Evolutionary conservation across 1,139 yeast genomes (phyloP).

Genomic region (Hanseniaspora sp.): DNA sequence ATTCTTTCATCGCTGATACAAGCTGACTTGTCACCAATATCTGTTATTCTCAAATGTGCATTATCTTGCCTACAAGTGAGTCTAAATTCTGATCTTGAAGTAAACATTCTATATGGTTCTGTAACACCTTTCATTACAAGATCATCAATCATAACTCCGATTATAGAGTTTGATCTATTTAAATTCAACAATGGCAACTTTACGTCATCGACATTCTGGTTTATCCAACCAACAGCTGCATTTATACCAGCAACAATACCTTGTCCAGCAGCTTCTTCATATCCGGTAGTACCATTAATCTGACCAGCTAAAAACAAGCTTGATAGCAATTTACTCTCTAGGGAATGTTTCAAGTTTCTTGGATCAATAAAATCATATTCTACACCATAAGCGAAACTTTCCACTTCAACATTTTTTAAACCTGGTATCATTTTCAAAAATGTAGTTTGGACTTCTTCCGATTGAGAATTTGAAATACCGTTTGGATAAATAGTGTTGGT

Average conservation of each 20-base stretch:
- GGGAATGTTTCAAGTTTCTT: constrained; percentile 60
- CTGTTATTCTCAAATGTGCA: constrained; percentile 78
- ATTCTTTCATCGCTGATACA: constrained; percentile 56
- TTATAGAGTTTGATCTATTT: constrained; percentile 71
- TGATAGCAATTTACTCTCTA: constrained; percentile 69
- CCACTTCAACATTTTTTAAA: constrained; percentile 71
- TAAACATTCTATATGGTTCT: constrained; percentile 97
- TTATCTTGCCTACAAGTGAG: constrained; percentile 84
- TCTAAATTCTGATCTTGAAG: constrained; percentile 88
- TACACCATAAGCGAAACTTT: constrained; percentile 96
- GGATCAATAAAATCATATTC: constrained; percentile 97
- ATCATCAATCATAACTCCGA: constrained; percentile 90
- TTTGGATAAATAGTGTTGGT: constrained; percentile 84
- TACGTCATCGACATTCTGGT: constrained; percentile 31
- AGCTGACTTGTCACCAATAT: constrained; percentile 54
- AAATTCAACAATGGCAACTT: constrained; percentile 38
- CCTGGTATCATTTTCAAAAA: constrained; percentile 77
- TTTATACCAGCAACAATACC: constrained; percentile 93
- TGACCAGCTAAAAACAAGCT: constrained; percentile 93
- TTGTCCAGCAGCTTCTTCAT: constrained; percentile 97
- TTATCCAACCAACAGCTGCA: constrained; percentile 37
- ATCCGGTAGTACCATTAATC: constrained; percentile 97
- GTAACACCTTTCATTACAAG: constrained; percentile 89
- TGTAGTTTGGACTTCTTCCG: constrained; percentile 73
- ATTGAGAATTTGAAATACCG: constrained; percentile 95